Evolutionary conservation across 208 protist genomes (phyloP), one percentile per base, ranked within the genome.

Genomic region (Willaertia magna): DNA sequence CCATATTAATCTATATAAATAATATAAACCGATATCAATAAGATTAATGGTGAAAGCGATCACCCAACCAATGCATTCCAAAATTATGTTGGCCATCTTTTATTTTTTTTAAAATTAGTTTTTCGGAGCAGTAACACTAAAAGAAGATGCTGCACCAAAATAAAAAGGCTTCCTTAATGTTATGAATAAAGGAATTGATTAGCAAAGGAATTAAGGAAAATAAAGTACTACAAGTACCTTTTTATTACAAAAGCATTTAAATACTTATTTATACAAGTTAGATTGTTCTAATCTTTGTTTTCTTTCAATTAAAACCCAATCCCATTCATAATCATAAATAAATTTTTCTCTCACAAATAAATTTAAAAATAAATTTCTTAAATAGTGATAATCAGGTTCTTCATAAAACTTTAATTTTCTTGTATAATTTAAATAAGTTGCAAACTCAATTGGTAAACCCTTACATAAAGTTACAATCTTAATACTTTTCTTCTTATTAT

Each of bases 401-500:
- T 84, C 42, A 40, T 9, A 40, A 61, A 84, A 84, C 30, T 61
- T 40, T 16, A 84, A n/a, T 43, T 9, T n/a, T 26, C 47, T 52
- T 3, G 40, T 26, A 44, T 84, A 61, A 20, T 52, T 22, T 22
- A 84, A 43, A 26, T 84, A 84, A 0, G 12, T 34, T 26, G n/a
- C 26, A 43, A 84, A 84, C 22, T 79, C 43, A 79, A 48, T 43
- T 34, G 79, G 79, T 0, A 84, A 61, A 3, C 47, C 92, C 79
- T 96, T 92, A 94, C 98, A 99, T 20, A 99, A 93, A 34, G 87
- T 87, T 86, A 98, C 97, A 51, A 99, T 89, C 22, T 96, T 92
- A 11, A 95, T 98, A 39, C 90, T 90, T 89, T 97, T 94, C 92
- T 99, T 99, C 81, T 94, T 95, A 87, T 99, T 96, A 44, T 91